Evolutionary conservation across 441 rosid species (phyloP).

Genomic region (Mallotus japonicus): DNA sequence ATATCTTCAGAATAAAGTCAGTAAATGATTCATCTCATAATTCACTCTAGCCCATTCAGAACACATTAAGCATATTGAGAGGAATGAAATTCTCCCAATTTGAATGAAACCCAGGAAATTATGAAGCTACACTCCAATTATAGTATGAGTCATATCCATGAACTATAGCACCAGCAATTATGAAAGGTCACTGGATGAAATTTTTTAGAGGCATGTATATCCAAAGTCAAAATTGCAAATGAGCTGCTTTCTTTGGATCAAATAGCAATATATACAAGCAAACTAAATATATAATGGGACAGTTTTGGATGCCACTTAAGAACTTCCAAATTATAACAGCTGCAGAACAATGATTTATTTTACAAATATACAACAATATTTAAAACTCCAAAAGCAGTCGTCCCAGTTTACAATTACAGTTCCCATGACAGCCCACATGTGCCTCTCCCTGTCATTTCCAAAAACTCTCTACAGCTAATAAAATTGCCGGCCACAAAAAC

Average conservation of each 20-base stretch:
- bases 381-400: background rate
- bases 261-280: no score
- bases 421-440: background rate
- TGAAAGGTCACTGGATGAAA: background rate
- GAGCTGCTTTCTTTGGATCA: no score
- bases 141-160: background rate
- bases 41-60: background rate
- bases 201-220: background rate
- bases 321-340: no score
- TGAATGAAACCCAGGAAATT: background rate
- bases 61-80: background rate
- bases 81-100: background rate
- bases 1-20: background rate
- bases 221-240: no score
- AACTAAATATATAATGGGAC: background rate
- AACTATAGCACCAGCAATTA: slow-evolving; percentile 1
- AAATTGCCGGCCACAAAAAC: background rate
- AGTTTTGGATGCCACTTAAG: background rate
- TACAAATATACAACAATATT: no score
- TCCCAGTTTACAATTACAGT: background rate
- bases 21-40: background rate
- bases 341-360: no score
- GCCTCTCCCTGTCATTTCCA: background rate
- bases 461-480: background rate
- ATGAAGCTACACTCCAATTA: background rate